Evolutionary conservation across 768 basidiomycete genomes (phyloP), one percentile per base, ranked within the genome.

Genomic region (Tubosaeta sp.): DNA sequence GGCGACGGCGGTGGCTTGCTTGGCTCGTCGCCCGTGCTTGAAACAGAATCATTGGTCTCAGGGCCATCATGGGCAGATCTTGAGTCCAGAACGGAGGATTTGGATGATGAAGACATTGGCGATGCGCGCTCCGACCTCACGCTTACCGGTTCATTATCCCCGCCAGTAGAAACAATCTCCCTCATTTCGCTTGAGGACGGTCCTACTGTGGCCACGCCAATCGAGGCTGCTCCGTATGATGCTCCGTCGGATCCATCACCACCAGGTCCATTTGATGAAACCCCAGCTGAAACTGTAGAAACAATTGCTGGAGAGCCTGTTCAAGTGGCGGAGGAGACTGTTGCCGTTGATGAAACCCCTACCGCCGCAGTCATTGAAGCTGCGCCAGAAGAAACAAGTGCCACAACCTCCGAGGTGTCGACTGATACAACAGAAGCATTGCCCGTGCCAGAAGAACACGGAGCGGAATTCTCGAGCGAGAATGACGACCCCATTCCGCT

Each of bases 181-280:
- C 58, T 69, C 27, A 58, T 66, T 24, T 60, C 64, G 16, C 55
- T 68, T 12, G 59, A 59, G 34, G 64, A 62, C 14, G 44, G 53
- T 4, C 18, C 61, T 18, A 18, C 12, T 12, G 44, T 24, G 10
- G 11, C 46, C 31, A 4, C 30, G 11, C 19, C 39, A 13, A 13
- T 27, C 7, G 52, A 48, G 5, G 43, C 19, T 2, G 14, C 21
- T 31, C 27, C 36, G 13, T 36, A 52, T n/a, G 55, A 52, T 24
- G 38, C 9, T 9, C 25, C 43, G 22, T 22, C 40, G 34, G 56
- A 51, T n/a, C 13, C 44, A 22, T 39, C 21, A 1, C 44, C 34
- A 6, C 49, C 55, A 29, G 51, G 5, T 13, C 34, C 51, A 7
- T 32, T 18, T 19, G 46, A 46, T 6, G 55, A 57, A n/a, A 9